These are phyloP conservation scores for Saccharum spontaneum DNA, from an alignment of 176 grass and related monocot genomes.

Conservation along the genomic window DNA sequence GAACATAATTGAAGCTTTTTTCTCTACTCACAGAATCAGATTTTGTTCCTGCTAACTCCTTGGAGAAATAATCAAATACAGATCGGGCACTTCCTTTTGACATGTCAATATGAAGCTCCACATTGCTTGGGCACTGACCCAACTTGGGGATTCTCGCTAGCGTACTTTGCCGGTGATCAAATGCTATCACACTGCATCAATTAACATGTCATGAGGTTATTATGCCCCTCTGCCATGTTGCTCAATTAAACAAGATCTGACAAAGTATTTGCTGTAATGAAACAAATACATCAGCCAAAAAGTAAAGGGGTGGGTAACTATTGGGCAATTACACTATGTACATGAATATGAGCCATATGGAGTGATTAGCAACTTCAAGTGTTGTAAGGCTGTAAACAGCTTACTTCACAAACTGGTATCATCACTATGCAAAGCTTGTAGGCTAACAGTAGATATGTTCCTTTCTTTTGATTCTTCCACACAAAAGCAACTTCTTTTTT, in stretches of 20 bases:
- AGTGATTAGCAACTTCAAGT: neutral
- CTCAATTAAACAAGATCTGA: neutral
- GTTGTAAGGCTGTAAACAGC: neutral
- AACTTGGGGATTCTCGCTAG: slow-evolving; percentile 49
- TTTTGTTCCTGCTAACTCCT: slow-evolving; percentile 26
- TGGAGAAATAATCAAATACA: slow-evolving; percentile 78
- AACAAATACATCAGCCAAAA: neutral
- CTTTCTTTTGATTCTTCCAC: slow-evolving; percentile 19
- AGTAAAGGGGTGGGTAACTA: neutral
- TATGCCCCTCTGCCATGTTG: neutral
- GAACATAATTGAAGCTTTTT: slow-evolving; percentile 12
- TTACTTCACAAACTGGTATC: neutral
- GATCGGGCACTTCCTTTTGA: slow-evolving; percentile 56
- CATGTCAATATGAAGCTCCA: slow-evolving; percentile 69
- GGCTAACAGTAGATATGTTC: neutral
- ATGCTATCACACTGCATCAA: slow-evolving; percentile 73
- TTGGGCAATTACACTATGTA: neutral
- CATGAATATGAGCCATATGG: neutral
- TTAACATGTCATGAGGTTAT: neutral
- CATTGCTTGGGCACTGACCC: slow-evolving; percentile 51
- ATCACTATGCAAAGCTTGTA: neutral
- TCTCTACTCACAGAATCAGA: slow-evolving; percentile 42
- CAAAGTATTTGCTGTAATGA: neutral
- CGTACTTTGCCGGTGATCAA: slow-evolving; percentile 74
- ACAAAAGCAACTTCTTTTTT: slow-evolving; percentile 18